Evolutionary conservation across 805 yeast species (phyloP).

Genomic region (Hanseniaspora occidentalis): DNA sequence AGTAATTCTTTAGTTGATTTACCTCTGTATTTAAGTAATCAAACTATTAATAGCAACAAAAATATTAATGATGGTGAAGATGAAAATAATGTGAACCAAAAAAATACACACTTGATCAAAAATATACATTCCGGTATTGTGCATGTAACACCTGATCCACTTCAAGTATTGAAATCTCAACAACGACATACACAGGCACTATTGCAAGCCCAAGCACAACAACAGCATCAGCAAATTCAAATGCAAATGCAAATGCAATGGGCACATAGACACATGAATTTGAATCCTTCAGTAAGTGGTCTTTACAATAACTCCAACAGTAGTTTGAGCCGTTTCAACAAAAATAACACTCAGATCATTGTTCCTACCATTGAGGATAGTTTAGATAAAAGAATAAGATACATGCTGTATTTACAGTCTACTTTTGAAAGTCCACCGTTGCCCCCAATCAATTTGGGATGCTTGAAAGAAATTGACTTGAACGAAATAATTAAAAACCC

Average conservation of each 20-base stretch:
- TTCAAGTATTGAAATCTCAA: not conserved
- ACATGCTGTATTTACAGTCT: not conserved
- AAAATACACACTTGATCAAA: too few species aligned
- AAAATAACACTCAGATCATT: not conserved
- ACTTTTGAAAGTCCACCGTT: slow-evolving; percentile 23
- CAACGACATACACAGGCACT: not conserved
- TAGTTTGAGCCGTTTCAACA: not conserved
- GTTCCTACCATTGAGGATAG: not conserved
- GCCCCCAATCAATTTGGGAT: slow-evolving; percentile 77
- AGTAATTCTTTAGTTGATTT: too few species aligned
- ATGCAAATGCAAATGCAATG: not conserved
- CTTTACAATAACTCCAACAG: not conserved
- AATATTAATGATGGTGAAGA: too few species aligned
- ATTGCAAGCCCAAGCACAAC: not conserved
- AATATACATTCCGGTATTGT: too few species aligned
- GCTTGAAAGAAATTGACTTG: slow-evolving; percentile 74
- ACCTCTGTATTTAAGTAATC: too few species aligned
- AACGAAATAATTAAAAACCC: slow-evolving; percentile 86
- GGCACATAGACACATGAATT: not conserved
- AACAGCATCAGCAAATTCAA: not conserved
- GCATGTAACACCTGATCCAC: too few species aligned
- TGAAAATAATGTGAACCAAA: too few species aligned
- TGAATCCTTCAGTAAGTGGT: too few species aligned
- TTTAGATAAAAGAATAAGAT: not conserved
- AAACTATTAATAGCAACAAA: too few species aligned